These are phyloP conservation scores for Plenodomus tracheiphilus DNA, from an alignment of 2,329 filamentous ascomycete genomes.

Conservation along the genomic window DNA sequence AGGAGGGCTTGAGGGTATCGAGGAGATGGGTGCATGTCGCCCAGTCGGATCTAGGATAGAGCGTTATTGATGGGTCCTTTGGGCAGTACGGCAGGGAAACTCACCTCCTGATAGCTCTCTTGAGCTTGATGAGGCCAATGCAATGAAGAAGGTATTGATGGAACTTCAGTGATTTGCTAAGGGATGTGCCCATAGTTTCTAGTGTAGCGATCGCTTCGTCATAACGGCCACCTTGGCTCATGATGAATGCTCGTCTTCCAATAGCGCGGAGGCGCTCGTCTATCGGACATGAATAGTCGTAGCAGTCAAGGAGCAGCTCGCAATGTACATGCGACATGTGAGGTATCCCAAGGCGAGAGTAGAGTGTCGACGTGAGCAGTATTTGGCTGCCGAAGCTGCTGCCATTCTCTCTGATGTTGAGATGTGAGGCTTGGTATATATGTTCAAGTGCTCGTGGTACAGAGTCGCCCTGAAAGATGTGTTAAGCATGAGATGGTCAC, in stretches of 20 bases:
- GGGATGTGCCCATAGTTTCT: slow-evolving; percentile 62
- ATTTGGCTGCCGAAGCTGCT: slow-evolving; percentile 75
- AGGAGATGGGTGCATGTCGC: slow-evolving; percentile 61
- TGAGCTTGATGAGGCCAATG: slow-evolving; percentile 67
- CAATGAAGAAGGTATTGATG: slow-evolving; percentile 74
- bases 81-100: not conserved
- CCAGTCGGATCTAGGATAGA: slow-evolving; percentile 53
- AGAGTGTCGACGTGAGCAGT: slow-evolving; percentile 72
- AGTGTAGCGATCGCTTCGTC: slow-evolving; percentile 66
- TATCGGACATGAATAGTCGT: slow-evolving; percentile 65
- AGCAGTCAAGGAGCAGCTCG: slow-evolving; percentile 76
- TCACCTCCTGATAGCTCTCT: slow-evolving; percentile 61
- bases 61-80: slow-evolving; percentile 12
- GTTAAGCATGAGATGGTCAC: not conserved
- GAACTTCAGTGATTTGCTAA: slow-evolving; percentile 73
- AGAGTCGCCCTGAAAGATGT: slow-evolving; percentile 55
- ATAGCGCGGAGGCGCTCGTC: slow-evolving; percentile 79
- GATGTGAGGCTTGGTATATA: slow-evolving; percentile 78
- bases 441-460: slow-evolving; percentile 70
- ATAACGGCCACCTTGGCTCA: slow-evolving; percentile 70
- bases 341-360: slow-evolving; percentile 70
- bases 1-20: slow-evolving; percentile 57
- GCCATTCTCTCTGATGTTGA: slow-evolving; percentile 77
- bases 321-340: slow-evolving; percentile 64
- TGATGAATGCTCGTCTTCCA: slow-evolving; percentile 69